These are phyloP conservation scores for Picochlorum costavermella DNA, from an alignment of 139 green algal species.

Conservation along the genomic window DNA sequence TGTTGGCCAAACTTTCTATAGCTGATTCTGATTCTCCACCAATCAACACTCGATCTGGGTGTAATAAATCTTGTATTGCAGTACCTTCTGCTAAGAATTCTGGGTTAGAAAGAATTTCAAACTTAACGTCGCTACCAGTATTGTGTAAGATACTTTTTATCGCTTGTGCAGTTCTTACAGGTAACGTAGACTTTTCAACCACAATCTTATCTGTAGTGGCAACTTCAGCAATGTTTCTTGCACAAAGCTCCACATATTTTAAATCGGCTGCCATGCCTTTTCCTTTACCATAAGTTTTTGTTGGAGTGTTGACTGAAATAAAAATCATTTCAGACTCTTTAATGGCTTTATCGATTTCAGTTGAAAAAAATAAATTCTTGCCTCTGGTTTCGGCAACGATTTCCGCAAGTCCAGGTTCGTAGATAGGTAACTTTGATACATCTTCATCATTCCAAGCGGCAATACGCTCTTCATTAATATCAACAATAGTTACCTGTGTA, in stretches of 20 bases:
- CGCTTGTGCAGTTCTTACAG: slow-evolving; percentile 97
- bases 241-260: slow-evolving; percentile 97
- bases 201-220: slow-evolving; percentile 89
- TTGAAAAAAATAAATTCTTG: slow-evolving; percentile 96
- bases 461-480: slow-evolving; percentile 79
- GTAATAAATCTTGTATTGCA: slow-evolving; percentile 74
- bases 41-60: slow-evolving; percentile 58
- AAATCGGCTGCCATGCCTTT: slow-evolving; percentile 94
- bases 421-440: slow-evolving; percentile 98
- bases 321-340: slow-evolving; percentile 95
- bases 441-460: slow-evolving; percentile 93
- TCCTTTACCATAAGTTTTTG: slow-evolving; percentile 92
- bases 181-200: slow-evolving; percentile 99
- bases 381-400: slow-evolving; percentile 72
- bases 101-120: slow-evolving; percentile 94
- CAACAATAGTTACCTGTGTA: slow-evolving; percentile 89
- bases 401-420: slow-evolving; percentile 92
- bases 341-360: slow-evolving; percentile 86
- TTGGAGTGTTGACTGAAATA: slow-evolving; percentile 98
- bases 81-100: slow-evolving; percentile 88
- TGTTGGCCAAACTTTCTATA: slow-evolving; percentile 55
- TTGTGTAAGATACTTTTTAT: slow-evolving; percentile 85
- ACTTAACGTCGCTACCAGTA: slow-evolving; percentile 60
- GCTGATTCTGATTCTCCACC: slow-evolving; percentile 73
- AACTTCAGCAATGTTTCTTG: slow-evolving; percentile 79